Base-by-base conservation (phyloP, 176 grass and related monocot species). In the Dendrocalamus sinicus region DNA sequence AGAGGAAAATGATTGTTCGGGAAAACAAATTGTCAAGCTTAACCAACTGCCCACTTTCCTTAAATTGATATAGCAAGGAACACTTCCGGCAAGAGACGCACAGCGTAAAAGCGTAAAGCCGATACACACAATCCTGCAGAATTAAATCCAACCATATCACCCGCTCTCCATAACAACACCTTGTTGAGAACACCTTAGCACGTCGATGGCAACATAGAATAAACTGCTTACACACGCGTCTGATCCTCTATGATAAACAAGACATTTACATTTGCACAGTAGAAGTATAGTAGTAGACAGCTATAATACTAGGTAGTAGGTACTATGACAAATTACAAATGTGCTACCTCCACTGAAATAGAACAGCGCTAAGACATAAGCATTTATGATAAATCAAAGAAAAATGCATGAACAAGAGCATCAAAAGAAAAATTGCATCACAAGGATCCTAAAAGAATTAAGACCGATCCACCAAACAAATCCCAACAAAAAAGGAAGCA, bases 1-100 rank as follows among this genome's bases (percentile, higher is more conserved):
- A 52, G 61, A 63, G 86, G 72, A 89, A 92, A 86, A 89, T 89
- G 90, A 92, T 92, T 89, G 82, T 92, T 89, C 54, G 52, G 46
- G 65, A 82, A 89, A 68, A 54, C 82, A 82, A 20, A 75, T 69
- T 51, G 75, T 7, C 48, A 75, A 78, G 50, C 12, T 67, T 65
- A 72, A 86, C 70, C 72, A 92, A 86, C 90, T 86, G 86, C 82
- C 82, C 86, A 89, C 61, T 83, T 71, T 89, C 78, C 50, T 60
- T 47, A 16, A 57, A 24, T 86, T 86, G 16, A 14, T 86, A 30
- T 86, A 50, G 83, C 86, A 92, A 78, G 47, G 83, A 82, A 83
- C 45, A 85, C 86, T 78, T 75, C 78, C 82, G 30, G 82, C 64
- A 73, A 57, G 70, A 86, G 73, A 89, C 76, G 82, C 78, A 89